Percentiles rank a stretch among this genome's conserved stretches.
Evolutionary conservation across 371 early-diverging fungal species (phyloP).

Genomic region (Circinella umbellata): DNA sequence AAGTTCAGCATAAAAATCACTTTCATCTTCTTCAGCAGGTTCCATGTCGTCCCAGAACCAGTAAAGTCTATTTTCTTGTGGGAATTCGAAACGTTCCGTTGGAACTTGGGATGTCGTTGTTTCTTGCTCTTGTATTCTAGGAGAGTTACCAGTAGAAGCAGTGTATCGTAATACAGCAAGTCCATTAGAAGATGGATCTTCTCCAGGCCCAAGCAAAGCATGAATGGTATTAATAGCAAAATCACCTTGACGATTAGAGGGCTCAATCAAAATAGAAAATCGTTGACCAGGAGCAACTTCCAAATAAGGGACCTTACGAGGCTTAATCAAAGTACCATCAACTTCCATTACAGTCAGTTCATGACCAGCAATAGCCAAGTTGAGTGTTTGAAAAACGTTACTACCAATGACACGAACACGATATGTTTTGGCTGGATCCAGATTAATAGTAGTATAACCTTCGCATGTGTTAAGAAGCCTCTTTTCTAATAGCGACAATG

Average conservation of each 20-base stretch:
- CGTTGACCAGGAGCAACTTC: constrained; percentile 32
- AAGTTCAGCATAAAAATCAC: not conserved
- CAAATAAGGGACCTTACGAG: constrained; percentile 14
- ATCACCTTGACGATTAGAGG: constrained; percentile 15
- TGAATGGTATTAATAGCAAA: constrained; percentile 16
- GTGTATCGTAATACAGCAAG: constrained; percentile 25
- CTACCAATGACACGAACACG: constrained; percentile 48
- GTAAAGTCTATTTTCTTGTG: constrained; percentile 5
- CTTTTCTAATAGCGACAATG: too few species aligned
- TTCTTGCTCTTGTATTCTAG: not conserved
- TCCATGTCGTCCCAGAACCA: not conserved
- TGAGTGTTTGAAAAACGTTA: constrained; percentile 34
- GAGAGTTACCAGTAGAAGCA: not conserved
- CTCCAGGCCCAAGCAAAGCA: constrained; percentile 7
- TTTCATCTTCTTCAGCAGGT: not conserved
- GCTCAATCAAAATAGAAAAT: constrained; percentile 28
- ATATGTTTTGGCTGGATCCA: constrained; percentile 40
- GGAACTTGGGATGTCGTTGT: not conserved
- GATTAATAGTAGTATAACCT: constrained; percentile 39
- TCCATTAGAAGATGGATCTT: constrained; percentile 15
- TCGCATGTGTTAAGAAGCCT: constrained; percentile 19
- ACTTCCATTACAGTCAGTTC: constrained; percentile 53
- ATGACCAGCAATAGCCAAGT: constrained; percentile 43
- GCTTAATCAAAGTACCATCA: constrained; percentile 35
- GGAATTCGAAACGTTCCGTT: constrained; percentile 18